These are phyloP conservation scores for Mortierella sp. DNA, from an alignment of 371 early-diverging fungal species.

Conservation along the genomic window DNA sequence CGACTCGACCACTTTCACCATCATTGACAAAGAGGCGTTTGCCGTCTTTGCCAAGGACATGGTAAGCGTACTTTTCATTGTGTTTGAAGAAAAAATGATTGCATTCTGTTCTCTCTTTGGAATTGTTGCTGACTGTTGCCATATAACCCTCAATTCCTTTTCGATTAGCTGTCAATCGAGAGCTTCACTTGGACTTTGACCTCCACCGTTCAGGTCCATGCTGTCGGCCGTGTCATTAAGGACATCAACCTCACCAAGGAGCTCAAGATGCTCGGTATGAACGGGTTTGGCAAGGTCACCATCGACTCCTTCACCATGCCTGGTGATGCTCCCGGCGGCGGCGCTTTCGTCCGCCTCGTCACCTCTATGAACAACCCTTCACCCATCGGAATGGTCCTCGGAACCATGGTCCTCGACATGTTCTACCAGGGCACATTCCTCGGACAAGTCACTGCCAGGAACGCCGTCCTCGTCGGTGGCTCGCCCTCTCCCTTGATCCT, in stretches of 20 bases:
- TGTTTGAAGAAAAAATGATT: neutral
- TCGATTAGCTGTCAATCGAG: conserved; percentile 37
- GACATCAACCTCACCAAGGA: conserved; percentile 62
- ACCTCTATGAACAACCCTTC: conserved; percentile 72
- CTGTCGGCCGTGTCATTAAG: conserved; percentile 62
- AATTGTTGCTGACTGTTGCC: conserved; percentile 7
- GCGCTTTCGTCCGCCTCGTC: conserved; percentile 68
- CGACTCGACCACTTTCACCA: conserved; percentile 65
- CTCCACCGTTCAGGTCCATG: conserved; percentile 68
- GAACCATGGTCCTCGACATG: conserved; percentile 69
- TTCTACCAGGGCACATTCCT: conserved; percentile 67
- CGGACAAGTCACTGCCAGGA: conserved; percentile 66
- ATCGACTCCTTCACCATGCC: conserved; percentile 72
- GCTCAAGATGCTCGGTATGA: conserved; percentile 66
- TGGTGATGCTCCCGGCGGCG: conserved; percentile 67
- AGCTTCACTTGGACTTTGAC: conserved; percentile 71
- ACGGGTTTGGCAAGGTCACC: conserved; percentile 67
- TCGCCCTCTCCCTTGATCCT: conserved; percentile 48
- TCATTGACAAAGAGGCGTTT: conserved; percentile 66
- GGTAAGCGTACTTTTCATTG: conserved; percentile 34
- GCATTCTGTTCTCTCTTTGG: neutral
- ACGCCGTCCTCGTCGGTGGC: conserved; percentile 66
- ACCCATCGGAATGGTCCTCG: conserved; percentile 72
- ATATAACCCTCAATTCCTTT: neutral
- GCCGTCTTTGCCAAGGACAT: conserved; percentile 67